Base-by-base conservation (phyloP, 345 rosid species). In the Viola odorata region DNA sequence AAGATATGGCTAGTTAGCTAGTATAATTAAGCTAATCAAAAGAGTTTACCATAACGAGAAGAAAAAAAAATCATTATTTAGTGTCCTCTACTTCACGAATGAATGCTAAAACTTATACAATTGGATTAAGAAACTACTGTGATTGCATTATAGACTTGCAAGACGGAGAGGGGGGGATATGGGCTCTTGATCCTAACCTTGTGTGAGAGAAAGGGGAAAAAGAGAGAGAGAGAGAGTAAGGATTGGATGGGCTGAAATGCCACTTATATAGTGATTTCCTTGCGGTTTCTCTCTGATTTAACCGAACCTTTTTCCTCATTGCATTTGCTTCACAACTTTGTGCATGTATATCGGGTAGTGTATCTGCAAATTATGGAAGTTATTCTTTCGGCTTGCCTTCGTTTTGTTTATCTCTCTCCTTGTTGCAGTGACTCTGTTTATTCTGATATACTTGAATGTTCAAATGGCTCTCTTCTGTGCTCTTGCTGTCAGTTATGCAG, bases 391-490 rank as follows among this genome's bases (percentile, higher is more conserved):
- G 38, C 37, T 49, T 61, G 44, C n/a, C 59, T 49, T 39, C 44
- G 17, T 8, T n/a, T 39, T 47, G 38, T 57, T 53, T 40, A 40
- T 69, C 64, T 49, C 66, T n/a, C 57, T 53, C 60, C 14, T 58
- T 39, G 62, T 75, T 84, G 84, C 95, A 94, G 99, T 73, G 5
- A 81, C 91, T 8, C 86, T 78, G 3, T 68, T 85, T 69, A 76
- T 88, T 72, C 78, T 94, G 69, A 66, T 90, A 51, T 57, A 53
- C 58, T 73, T 89, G 74, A 94, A 91, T 53, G 92, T 94, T 55
- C 99, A 86, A 75, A 82, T 80, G 91, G 95, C 97, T 64, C 77
- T 88, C 64, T 83, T 85, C 72, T 82, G 76, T 78, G 82, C 95
- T 6, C 61, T 94, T 42, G 76, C 60, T 0, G 69, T 88, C 70